phyloP scores from a whole-genome alignment of 176 grass and related monocot species.

The Olyra latifolia region DNA sequence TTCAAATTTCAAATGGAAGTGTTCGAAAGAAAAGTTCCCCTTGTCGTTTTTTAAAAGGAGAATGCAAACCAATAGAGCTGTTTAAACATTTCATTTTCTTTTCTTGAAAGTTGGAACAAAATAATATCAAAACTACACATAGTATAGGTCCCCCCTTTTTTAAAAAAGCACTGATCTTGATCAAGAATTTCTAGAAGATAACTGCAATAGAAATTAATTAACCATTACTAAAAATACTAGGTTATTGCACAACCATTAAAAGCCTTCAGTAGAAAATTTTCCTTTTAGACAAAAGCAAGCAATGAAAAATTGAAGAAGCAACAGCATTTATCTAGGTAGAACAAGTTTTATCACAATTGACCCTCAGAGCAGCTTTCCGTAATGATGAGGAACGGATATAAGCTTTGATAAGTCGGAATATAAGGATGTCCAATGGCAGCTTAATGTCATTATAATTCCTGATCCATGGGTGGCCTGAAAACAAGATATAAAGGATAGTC shows the following conservation, averaged over 20 bases:
- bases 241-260: conserved; percentile 5
- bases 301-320: conserved; percentile 3
- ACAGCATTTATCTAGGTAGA: neutral
- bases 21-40: neutral
- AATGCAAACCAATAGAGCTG: neutral
- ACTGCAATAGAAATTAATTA: neutral
- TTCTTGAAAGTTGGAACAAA: neutral
- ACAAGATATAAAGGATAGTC: conserved; percentile 5
- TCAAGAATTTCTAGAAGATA: neutral
- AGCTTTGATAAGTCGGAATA: conserved; percentile 78
- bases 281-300: neutral
- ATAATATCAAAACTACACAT: neutral
- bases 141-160: neutral
- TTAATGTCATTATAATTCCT: conserved; percentile 80
- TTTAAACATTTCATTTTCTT: neutral
- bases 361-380: conserved; percentile 74
- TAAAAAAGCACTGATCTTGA: neutral
- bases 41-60: neutral
- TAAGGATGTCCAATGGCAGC: conserved; percentile 63
- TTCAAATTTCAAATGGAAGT: conserved; percentile 3
- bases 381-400: conserved; percentile 76
- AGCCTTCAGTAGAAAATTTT: conserved; percentile 1
- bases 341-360: conserved; percentile 28
- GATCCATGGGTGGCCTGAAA: conserved; percentile 89
- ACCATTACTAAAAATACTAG: neutral